Evolutionary conservation across 495 filamentous ascomycete species (phyloP), one percentile per base, ranked within the genome.

Genomic region (Aspergillus saccharolyticus): DNA sequence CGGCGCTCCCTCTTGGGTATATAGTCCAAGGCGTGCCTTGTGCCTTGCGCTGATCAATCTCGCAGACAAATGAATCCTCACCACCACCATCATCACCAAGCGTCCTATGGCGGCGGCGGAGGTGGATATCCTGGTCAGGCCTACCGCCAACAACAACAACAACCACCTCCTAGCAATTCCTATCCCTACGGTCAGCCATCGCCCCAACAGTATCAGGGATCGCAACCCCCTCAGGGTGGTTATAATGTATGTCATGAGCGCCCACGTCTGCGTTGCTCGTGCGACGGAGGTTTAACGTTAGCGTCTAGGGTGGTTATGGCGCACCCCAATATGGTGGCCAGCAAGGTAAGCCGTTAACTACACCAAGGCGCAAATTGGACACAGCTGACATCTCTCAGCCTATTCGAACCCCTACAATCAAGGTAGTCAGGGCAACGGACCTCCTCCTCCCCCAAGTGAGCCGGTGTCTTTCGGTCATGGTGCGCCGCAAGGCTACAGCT

Each of bases 401-500:
- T 64, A 70, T 43, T 54, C 61, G 45, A 72, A 69, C 33, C 63
- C 73, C 12, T 74, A 70, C 48, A 52, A 61, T n/a, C 70, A 74
- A 39, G 66, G 69, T 47, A 66, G 63, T 46, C 59, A 61, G 15
- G 71, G 72, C 50, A 39, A 39, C 12, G 68, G 57, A 44, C 79
- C 78, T 18, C 56, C 70, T 4, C 65, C 69, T 42, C 79, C 79
- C 6, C 78, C 79, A 9, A 67, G 61, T 49, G 61, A 65, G 16
- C 70, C 69, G n/a, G 75, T 77, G 64, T 58, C 78, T 58, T 97
- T 96, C 66, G 88, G 89, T 33, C 74, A 81, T 39, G 91, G 90
- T 54, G 91, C 91, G 25, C 88, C 90, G 24, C 79, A 84, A 57
- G 80, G 81, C 53, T 93, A 96, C 68, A 84, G 77, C 51, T 97